These are phyloP conservation scores for Elaeis oleifera DNA, from an alignment of 202 grass and related monocot species.

Conservation along the genomic window DNA sequence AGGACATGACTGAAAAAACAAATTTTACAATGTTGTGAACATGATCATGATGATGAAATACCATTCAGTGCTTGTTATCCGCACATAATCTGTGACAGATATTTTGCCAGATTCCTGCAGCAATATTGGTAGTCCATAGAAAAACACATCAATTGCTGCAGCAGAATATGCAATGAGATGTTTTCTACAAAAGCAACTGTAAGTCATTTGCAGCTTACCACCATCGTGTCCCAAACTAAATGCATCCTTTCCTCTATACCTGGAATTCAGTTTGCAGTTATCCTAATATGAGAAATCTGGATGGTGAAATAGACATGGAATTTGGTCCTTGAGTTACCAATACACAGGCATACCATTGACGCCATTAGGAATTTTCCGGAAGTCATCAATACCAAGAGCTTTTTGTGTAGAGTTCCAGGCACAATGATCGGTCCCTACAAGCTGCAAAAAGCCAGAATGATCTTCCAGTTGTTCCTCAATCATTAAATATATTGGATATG, in stretches of 20 bases:
- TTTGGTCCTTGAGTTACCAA: background rate
- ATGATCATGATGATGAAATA: conserved; percentile 24
- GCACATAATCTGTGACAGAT: conserved; percentile 73
- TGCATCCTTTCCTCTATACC: conserved; percentile 96
- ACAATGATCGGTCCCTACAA: conserved; percentile 98
- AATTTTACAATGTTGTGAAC: background rate
- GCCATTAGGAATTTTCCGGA: conserved; percentile 91
- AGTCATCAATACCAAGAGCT: conserved; percentile 82
- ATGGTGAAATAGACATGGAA: background rate
- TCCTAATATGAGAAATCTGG: too few relatives aligned
- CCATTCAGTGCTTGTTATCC: conserved; percentile 89
- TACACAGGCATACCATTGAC: conserved; percentile 64
- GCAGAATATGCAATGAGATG: too few relatives aligned
- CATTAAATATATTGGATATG: too few relatives aligned
- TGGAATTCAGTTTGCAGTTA: conserved; percentile 16
- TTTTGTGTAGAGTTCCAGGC: conserved; percentile 92
- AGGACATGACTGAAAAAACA: too few relatives aligned
- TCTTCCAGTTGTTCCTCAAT: too few relatives aligned
- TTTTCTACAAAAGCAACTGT: background rate
- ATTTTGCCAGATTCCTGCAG: conserved; percentile 71
- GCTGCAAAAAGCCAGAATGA: conserved; percentile 34
- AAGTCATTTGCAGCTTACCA: conserved; percentile 55
- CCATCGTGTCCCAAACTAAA: conserved; percentile 88
- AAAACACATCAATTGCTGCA: background rate
- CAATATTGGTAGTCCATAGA: background rate